These are phyloP conservation scores for Rhizophagus prolifer DNA, from an alignment of 192 early-diverging fungal genomes.

Conservation along the genomic window DNA sequence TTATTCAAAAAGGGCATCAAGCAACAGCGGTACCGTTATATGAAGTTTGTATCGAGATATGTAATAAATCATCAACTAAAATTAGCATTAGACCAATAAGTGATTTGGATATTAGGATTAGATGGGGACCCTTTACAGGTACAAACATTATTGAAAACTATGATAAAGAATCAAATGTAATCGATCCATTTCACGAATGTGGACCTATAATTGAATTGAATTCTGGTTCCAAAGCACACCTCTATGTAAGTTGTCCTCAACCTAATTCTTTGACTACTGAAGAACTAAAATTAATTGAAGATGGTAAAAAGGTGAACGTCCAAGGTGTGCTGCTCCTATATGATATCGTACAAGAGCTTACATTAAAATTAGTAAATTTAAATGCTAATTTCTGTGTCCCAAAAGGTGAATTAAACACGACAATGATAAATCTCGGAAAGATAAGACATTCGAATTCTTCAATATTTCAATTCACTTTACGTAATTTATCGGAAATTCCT, in stretches of 20 bases:
- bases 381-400: slow-evolving; percentile 61
- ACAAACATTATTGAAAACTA: slow-evolving; percentile 26
- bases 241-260: slow-evolving; percentile 53
- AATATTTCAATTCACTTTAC: slow-evolving; percentile 59
- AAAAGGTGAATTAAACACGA: slow-evolving; percentile 49
- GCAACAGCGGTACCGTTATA: slow-evolving; percentile 7
- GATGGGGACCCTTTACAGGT: slow-evolving; percentile 29
- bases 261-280: slow-evolving; percentile 42
- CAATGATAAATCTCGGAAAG: slow-evolving; percentile 69
- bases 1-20: slow-evolving; percentile 29
- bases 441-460: slow-evolving; percentile 75
- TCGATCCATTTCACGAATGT: slow-evolving; percentile 33
- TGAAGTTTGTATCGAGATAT: slow-evolving; percentile 26
- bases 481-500: slow-evolving; percentile 65
- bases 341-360: slow-evolving; percentile 47
- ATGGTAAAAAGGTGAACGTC: slow-evolving; percentile 55
- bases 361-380: slow-evolving; percentile 64
- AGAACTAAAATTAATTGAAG: slow-evolving; percentile 37
- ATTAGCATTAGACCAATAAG: slow-evolving; percentile 30
- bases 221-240: slow-evolving; percentile 46
- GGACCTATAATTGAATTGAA: slow-evolving; percentile 48
- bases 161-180: slow-evolving; percentile 1
- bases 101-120: slow-evolving; percentile 36
- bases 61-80: slow-evolving; percentile 14
- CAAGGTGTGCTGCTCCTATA: slow-evolving; percentile 63